phyloP scores from a whole-genome alignment of 768 basidiomycete genomes.

The Guyanaporus albipodus region DNA sequence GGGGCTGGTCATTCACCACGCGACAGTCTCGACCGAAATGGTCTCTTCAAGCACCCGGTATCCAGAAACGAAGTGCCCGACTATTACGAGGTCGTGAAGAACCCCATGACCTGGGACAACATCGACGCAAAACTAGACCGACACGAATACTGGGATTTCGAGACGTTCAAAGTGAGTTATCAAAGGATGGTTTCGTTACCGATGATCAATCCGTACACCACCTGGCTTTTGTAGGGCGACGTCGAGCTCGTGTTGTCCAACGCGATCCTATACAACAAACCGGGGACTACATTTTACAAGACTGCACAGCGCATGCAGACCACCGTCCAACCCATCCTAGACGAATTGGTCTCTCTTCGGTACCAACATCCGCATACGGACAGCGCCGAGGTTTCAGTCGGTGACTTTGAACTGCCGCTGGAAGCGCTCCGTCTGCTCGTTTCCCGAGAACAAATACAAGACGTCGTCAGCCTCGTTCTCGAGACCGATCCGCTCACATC shows the following conservation, averaged over 20 bases:
- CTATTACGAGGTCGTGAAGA: slow-evolving; percentile 81
- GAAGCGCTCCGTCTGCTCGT: slow-evolving; percentile 53
- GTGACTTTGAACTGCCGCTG: slow-evolving; percentile 73
- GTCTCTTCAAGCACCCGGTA: slow-evolving; percentile 81
- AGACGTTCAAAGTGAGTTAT: slow-evolving; percentile 60
- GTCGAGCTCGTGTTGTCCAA: slow-evolving; percentile 82
- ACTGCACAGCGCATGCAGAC: slow-evolving; percentile 61
- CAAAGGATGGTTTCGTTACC: background rate
- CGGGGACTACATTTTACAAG: slow-evolving; percentile 67
- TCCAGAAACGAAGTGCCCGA: slow-evolving; percentile 77
- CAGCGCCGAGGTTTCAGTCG: slow-evolving; percentile 34
- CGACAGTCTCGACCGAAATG: slow-evolving; percentile 65
- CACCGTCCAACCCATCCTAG: slow-evolving; percentile 35
- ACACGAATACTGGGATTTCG: slow-evolving; percentile 77
- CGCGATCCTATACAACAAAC: slow-evolving; percentile 81
- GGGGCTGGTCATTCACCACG: slow-evolving; percentile 6
- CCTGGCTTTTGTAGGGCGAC: slow-evolving; percentile 52
- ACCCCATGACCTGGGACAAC: slow-evolving; percentile 84
- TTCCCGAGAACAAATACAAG: slow-evolving; percentile 48
- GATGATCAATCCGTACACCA: slow-evolving; percentile 2
- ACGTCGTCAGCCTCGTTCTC: slow-evolving; percentile 52
- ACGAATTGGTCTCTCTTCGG: slow-evolving; percentile 22
- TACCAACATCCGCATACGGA: slow-evolving; percentile 11
- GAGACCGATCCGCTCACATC: slow-evolving; percentile 57
- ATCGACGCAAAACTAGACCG: slow-evolving; percentile 81